phyloP scores from a whole-genome alignment of 495 filamentous ascomycete species.

The Clohesyomyces aquaticus region DNA sequence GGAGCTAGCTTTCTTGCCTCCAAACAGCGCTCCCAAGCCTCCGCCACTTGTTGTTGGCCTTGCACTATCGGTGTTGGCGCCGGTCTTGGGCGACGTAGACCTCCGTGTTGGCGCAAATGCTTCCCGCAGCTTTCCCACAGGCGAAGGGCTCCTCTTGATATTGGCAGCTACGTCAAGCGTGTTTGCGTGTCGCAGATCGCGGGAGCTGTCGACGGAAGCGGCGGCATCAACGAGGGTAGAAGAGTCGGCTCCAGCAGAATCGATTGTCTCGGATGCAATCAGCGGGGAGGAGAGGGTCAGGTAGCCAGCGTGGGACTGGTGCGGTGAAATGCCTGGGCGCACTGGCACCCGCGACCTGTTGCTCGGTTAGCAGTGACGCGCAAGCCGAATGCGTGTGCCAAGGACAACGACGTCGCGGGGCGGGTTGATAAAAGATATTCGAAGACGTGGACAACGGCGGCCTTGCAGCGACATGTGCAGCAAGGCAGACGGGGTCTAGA shows the following conservation, averaged over 20 bases:
- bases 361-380: slow-evolving; percentile 40
- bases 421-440: no score
- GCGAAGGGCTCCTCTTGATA: slow-evolving; percentile 39
- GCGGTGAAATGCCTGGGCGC: slow-evolving; percentile 64
- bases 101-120: slow-evolving; percentile 42
- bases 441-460: no score
- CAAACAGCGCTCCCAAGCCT: slow-evolving; percentile 37
- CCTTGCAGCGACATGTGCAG: neutral
- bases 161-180: slow-evolving; percentile 29
- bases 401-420: slow-evolving; percentile 29
- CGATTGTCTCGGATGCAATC: slow-evolving; percentile 60
- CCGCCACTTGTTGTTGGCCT: slow-evolving; percentile 30
- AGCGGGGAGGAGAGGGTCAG: slow-evolving; percentile 82
- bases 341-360: slow-evolving; percentile 48
- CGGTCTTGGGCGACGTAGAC: slow-evolving; percentile 34
- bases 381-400: slow-evolving; percentile 24
- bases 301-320: slow-evolving; percentile 77
- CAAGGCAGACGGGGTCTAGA: no score
- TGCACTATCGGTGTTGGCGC: slow-evolving; percentile 24
- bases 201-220: slow-evolving; percentile 28
- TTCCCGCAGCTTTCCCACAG: slow-evolving; percentile 44
- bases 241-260: slow-evolving; percentile 46
- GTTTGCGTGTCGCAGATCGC: slow-evolving; percentile 32
- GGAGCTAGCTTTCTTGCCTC: slow-evolving; percentile 22
- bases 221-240: slow-evolving; percentile 38